Base-by-base conservation (phyloP, 73 alveolate genomes). In the Paramecium pentaurelia region DNA sequence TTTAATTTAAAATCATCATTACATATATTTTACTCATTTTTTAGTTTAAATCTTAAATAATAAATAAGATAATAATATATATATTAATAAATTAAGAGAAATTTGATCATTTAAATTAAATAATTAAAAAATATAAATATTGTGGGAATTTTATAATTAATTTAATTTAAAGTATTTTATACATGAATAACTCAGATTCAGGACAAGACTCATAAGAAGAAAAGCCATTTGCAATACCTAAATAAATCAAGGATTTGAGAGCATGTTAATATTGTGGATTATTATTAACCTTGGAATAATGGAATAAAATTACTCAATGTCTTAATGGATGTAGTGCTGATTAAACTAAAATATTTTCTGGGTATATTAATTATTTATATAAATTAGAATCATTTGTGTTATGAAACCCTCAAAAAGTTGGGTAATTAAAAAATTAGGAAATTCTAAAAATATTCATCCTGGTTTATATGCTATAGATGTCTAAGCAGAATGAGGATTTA, bases 381-480 rank as follows among this genome's bases (percentile, higher is more conserved):
- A 0, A 25, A 18, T 32, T 25, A 71, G 47, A 11, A 16, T 71
- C 47, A 71, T 71, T 32, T 71, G 58, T 71, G 47, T 71, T 10
- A 71, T 68, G 85, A 68, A 68, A 28, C 85, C 85, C 7, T 68
- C 37, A 8, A 25, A 68, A 10, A 68, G 85, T 68, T 68, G 85
- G 85, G 85, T 68, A 68, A 28, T 28, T 4, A 68, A 37, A 68
- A 68, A 28, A 68, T 28, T 68, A 28, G 49, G 49, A 22, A 25
- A 7, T 25, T n/a, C 49, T 8, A 28, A 28, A 28, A 68, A 68
- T 68, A n/a, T 28, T 22, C 34, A 28, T 68, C 54, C 85, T 22
- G 85, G 85, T 14, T 68, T 68, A 68, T 68, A 68, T 22, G 85
- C 85, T 25, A 22, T 68, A 6, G 85, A 68, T 20, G 85, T 68